Base-by-base conservation (phyloP, 2,329 filamentous ascomycete genomes). In the Aspergillus flavus region DNA sequence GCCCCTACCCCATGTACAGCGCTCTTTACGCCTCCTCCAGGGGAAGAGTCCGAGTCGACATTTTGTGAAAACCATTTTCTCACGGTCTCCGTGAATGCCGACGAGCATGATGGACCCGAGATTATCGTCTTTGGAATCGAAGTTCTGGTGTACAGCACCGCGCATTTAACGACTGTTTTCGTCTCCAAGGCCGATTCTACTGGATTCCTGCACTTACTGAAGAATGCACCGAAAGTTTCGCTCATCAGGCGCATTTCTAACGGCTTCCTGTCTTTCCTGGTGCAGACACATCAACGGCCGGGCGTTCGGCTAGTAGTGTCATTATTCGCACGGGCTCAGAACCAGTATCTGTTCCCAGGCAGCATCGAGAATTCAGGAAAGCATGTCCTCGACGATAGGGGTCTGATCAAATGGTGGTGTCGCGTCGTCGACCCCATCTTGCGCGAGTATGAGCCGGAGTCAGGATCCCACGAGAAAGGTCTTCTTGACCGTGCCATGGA, bases 151-250 rank as follows among this genome's bases (percentile, higher is more conserved):
- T 99, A 96, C 79, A 91, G 89, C 0, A 97, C 94, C 0, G 86
- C 87, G 53, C 86, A 87, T 70, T 86, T 93, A 28, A 96, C 91
- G 1, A 97, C 92, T 4, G 85, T 98, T 59, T 99, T 99, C 76
- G 90, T 99, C 28, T 94, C 94, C 66, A 99, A 99, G 79, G 95
- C 95, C 56, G 95, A 99, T 80, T 97, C 95, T 11, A 97, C 94
- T 0, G 95, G 96, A 28, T 96, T 93, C 74, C 81, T 97, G 11
- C 83, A 89, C 68, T 82, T 90, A 2, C 81, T 94, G 41, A 80
- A 86, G 54, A 57, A 71, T 21, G 81, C 91, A 0, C 86, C 89
- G 19, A 85, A 68, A 83, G 86, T 92, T 4, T 93, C 93, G 0
- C 85, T 97, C 57, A 73, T 81, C 9, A 88, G 91, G 66, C 84